phyloP scores from a whole-genome alignment of 202 grass and related monocot genomes.

The Zizania palustris region DNA sequence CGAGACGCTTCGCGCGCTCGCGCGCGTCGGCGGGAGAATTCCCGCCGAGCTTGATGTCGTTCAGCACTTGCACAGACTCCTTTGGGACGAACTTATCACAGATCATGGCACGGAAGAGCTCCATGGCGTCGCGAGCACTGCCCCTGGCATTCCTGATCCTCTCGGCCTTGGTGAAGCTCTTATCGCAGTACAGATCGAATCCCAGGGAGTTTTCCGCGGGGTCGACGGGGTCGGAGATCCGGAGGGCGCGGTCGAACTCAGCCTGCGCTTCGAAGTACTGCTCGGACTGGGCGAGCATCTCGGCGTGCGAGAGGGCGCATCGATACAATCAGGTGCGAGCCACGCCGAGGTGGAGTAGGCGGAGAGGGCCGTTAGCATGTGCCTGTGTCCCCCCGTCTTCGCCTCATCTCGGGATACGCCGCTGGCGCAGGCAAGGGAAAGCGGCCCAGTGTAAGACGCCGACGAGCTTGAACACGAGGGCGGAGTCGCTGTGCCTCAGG shows the following conservation, averaged over 20 bases:
- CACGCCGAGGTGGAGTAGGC: constrained; percentile 10
- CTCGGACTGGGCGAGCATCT: neutral
- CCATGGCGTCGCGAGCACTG: neutral
- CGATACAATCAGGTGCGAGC: constrained; percentile 5
- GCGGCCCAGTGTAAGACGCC: neutral
- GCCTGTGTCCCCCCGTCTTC: neutral
- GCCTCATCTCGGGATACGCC: too few species aligned
- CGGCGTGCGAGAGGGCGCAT: neutral
- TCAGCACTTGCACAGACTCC: neutral
- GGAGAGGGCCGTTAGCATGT: neutral
- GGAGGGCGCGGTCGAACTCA: neutral
- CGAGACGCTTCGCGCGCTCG: neutral
- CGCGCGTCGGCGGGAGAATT: neutral
- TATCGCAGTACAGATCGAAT: neutral
- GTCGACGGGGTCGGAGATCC: neutral
- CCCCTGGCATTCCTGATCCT: neutral
- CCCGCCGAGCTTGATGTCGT: neutral
- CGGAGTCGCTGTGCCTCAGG: neutral
- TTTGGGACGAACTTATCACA: neutral
- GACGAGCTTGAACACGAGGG: neutral
- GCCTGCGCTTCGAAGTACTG: neutral
- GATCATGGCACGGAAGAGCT: neutral
- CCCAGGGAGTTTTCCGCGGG: neutral
- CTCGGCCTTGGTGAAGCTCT: neutral
- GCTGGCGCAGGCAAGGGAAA: neutral